Evolutionary conservation across 1,284 basidiomycete species (phyloP).

Genomic region (Entoloma clypeatum): DNA sequence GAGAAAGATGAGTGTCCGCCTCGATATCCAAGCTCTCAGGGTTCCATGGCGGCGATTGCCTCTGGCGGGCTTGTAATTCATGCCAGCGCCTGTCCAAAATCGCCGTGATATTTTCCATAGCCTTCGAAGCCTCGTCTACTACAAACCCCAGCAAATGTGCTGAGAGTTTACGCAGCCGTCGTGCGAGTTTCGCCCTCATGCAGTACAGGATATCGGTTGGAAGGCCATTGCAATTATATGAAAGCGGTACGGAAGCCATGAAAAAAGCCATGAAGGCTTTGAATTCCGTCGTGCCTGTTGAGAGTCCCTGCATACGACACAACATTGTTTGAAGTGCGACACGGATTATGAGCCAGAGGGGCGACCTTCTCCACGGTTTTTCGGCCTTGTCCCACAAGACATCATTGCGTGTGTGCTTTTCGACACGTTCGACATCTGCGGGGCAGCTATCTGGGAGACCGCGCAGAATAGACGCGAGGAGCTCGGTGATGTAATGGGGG

Average conservation of each 20-base stretch:
- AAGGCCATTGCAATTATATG: slow-evolving; percentile 19
- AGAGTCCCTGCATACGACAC: slow-evolving; percentile 1
- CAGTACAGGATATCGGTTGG: slow-evolving; percentile 32
- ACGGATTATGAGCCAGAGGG: slow-evolving; percentile 44
- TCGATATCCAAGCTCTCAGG: slow-evolving; percentile 25
- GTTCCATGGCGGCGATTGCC: slow-evolving; percentile 22
- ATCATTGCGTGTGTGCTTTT: slow-evolving; percentile 43
- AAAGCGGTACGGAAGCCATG: slow-evolving; percentile 30
- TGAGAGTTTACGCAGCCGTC: slow-evolving; percentile 34
- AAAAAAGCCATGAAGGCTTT: slow-evolving; percentile 45
- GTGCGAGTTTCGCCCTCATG: slow-evolving; percentile 26
- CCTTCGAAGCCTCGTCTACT: slow-evolving; percentile 17
- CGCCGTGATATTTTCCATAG: slow-evolving; percentile 12
- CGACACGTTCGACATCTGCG: slow-evolving; percentile 28
- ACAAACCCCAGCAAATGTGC: slow-evolving; percentile 16
- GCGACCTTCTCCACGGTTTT: slow-evolving; percentile 44
- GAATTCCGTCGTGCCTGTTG: slow-evolving; percentile 31
- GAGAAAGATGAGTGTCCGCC: slow-evolving; percentile 28
- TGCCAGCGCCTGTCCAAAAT: slow-evolving; percentile 32
- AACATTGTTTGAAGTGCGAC: slow-evolving; percentile 44
- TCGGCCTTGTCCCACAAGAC: slow-evolving; percentile 36
- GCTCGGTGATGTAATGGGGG: slow-evolving; percentile 40
- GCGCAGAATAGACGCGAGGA: slow-evolving; percentile 26
- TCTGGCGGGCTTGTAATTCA: slow-evolving; percentile 23
- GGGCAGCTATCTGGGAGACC: slow-evolving; percentile 9